A percentile compares a stretch with the other conserved stretches of the same genome.
Evolutionary conservation across 345 rosid genomes (phyloP).

Genomic region (Eucalyptus shirleyi): DNA sequence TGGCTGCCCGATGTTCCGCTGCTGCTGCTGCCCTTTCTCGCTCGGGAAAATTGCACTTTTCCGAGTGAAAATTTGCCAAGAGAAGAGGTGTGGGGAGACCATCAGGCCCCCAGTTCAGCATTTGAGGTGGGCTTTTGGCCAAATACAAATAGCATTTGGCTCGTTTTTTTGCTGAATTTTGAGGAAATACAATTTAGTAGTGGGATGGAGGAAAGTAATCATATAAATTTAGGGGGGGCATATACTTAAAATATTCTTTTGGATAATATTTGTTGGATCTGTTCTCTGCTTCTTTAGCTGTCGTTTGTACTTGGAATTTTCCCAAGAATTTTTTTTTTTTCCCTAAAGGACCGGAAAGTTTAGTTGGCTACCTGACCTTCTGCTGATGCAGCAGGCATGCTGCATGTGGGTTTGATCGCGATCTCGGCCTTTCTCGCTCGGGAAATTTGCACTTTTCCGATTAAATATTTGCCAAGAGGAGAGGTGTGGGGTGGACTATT

Average conservation of each 20-base stretch:
- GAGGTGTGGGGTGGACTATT: background rate
- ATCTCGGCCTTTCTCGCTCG: background rate
- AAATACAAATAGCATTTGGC: too few species aligned
- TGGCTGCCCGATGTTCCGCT: too few species aligned
- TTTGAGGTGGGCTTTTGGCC: accelerated
- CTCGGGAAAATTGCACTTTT: too few species aligned
- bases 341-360: background rate
- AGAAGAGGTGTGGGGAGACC: too few species aligned
- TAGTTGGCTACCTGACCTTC: background rate
- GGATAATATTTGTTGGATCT: background rate
- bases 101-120: too few species aligned
- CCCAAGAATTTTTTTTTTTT: background rate
- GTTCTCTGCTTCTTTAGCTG: background rate
- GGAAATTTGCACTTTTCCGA: background rate
- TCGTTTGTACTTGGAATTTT: too few species aligned
- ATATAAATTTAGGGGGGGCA: background rate
- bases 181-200: accelerated
- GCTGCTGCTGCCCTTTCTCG: too few species aligned
- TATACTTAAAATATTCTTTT: background rate
- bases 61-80: too few species aligned
- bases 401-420: background rate
- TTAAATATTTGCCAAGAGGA: background rate
- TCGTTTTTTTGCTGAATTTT: too few species aligned
- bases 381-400: too few species aligned
- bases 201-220: too few species aligned